These are phyloP conservation scores for Auricularia cornea DNA, from an alignment of 768 basidiomycete species.

Conservation along the genomic window DNA sequence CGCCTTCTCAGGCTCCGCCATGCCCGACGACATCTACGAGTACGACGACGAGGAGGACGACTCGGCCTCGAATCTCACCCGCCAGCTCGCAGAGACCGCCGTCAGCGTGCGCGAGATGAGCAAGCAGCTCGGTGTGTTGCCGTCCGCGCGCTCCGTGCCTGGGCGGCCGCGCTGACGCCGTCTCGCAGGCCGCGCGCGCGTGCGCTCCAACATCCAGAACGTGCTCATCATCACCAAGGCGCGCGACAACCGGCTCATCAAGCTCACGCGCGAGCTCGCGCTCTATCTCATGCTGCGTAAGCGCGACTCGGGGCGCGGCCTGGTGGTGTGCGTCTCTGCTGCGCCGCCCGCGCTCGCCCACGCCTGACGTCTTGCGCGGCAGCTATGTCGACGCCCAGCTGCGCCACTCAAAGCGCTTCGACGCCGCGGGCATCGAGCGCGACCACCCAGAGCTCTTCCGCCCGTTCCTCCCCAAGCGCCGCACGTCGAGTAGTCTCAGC, in stretches of 20 bases:
- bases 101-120: slow-evolving; percentile 97
- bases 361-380: slow-evolving; percentile 13
- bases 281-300: slow-evolving; percentile 90
- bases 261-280: slow-evolving; percentile 87
- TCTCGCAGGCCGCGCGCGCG: slow-evolving; percentile 73
- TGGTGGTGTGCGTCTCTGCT: slow-evolving; percentile 63
- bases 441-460: slow-evolving; percentile 85
- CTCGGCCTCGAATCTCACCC: slow-evolving; percentile 71
- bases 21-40: slow-evolving; percentile 15
- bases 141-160: neutral
- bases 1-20: slow-evolving; percentile 15
- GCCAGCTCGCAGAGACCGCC: slow-evolving; percentile 92
- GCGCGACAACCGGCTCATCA: slow-evolving; percentile 91
- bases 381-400: slow-evolving; percentile 96
- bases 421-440: slow-evolving; percentile 77
- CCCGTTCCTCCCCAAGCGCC: slow-evolving; percentile 59
- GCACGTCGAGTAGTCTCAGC: slow-evolving; percentile 51
- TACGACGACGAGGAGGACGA: slow-evolving; percentile 46
- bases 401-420: slow-evolving; percentile 81
- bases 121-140: slow-evolving; percentile 78
- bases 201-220: slow-evolving; percentile 85
- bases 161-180: neutral
- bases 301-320: slow-evolving; percentile 58
- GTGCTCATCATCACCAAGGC: slow-evolving; percentile 97
- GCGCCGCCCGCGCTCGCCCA: slow-evolving; percentile 5